Evolutionary conservation across 1,139 yeast species (phyloP).

Genomic region (Kluyveromyces sp.): DNA sequence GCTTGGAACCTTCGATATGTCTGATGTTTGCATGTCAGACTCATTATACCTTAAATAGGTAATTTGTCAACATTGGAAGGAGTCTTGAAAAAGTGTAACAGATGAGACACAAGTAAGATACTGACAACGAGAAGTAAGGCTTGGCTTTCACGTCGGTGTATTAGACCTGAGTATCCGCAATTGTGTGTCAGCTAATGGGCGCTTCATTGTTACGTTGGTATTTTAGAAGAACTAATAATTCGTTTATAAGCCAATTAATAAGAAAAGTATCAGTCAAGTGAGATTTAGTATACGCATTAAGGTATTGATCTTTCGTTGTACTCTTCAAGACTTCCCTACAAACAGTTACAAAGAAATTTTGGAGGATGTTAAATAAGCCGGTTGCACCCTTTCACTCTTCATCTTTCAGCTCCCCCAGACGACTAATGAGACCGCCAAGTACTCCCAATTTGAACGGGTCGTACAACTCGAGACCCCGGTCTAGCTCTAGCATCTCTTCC

Average conservation of each 20-base stretch:
- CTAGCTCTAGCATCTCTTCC: slow-evolving; percentile 7
- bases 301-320: too few species aligned
- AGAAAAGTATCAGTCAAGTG: too few species aligned
- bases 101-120: slow-evolving; percentile 1
- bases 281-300: too few species aligned
- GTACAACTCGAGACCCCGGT: neutral
- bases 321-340: too few species aligned
- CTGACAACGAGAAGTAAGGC: neutral
- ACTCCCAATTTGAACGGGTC: slow-evolving; percentile 3
- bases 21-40: neutral
- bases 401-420: slow-evolving; percentile 1
- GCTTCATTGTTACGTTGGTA: too few species aligned
- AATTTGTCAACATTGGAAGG: slow-evolving; percentile 5
- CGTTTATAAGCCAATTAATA: too few species aligned
- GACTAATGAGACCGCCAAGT: slow-evolving; percentile 6
- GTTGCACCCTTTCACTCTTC: slow-evolving; percentile 2
- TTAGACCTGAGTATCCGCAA: neutral
- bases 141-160: too few species aligned
- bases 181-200: too few species aligned
- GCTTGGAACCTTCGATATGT: too few species aligned
- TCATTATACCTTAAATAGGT: slow-evolving; percentile 5
- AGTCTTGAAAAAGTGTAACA: neutral
- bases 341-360: too few species aligned
- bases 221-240: too few species aligned
- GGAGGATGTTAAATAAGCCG: slow-evolving; percentile 5